phyloP scores from a whole-genome alignment of 228 moss, liverwort and hornwort species.

The Sphagnum magellanicum region DNA sequence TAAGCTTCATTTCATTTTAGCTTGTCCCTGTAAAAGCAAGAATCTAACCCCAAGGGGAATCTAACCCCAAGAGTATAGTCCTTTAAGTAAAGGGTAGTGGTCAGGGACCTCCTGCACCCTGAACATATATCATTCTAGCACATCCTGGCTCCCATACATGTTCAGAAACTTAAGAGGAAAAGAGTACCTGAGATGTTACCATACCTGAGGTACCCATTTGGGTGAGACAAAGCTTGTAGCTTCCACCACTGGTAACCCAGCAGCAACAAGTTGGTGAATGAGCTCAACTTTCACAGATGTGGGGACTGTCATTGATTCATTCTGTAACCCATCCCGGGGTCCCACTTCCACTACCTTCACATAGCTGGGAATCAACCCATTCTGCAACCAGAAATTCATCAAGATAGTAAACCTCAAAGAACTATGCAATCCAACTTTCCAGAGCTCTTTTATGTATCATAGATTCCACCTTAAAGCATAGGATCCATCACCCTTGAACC shows the following conservation, averaged over 20 bases:
- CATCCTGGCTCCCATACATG: background rate
- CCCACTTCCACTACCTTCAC: slow-evolving; percentile 61
- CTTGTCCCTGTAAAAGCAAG: too few relatives aligned
- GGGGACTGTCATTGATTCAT: slow-evolving; percentile 31
- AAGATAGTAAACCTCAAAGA: background rate
- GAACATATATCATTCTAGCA: too few relatives aligned
- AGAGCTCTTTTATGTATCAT: background rate
- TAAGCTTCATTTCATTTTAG: too few relatives aligned
- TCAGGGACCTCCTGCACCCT: too few relatives aligned
- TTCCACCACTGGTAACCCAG: slow-evolving; percentile 44
- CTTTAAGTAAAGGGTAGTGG: too few relatives aligned
- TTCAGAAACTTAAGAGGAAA: slow-evolving; percentile 33
- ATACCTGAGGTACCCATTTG: slow-evolving; percentile 51
- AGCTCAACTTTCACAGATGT: slow-evolving; percentile 42
- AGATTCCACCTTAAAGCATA: background rate
- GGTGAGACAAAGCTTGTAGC: slow-evolving; percentile 46
- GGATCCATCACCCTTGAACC: background rate
- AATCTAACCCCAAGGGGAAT: too few relatives aligned
- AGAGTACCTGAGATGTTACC: background rate
- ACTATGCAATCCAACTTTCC: background rate
- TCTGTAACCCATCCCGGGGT: slow-evolving; percentile 52
- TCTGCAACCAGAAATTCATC: background rate
- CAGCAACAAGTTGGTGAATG: slow-evolving; percentile 26
- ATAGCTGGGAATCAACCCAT: slow-evolving; percentile 18
- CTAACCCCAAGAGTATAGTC: too few relatives aligned